Evolutionary conservation across 2,329 filamentous ascomycete species (phyloP).

Genomic region (Colletotrichum liriopes): DNA sequence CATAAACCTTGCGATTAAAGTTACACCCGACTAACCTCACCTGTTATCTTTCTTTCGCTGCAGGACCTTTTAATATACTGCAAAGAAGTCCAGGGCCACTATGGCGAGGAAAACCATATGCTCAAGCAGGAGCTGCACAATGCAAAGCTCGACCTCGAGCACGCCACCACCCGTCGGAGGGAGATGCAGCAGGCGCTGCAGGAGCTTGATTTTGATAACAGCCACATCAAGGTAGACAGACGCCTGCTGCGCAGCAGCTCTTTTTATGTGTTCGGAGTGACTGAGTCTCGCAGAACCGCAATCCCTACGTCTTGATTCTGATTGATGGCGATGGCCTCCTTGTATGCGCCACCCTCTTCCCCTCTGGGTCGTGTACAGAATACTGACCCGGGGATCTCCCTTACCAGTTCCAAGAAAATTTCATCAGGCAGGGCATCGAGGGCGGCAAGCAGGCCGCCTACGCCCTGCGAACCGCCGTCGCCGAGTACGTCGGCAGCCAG

Average conservation of each 20-base stretch:
- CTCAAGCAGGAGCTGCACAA: constrained; percentile 61
- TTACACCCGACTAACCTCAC: constrained; percentile 12
- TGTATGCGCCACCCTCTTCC: constrained; percentile 54
- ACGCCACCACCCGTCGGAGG: constrained; percentile 63
- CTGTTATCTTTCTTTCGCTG: background rate
- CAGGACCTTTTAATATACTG: constrained; percentile 66
- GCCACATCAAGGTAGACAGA: constrained; percentile 63
- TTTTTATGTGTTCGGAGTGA: constrained; percentile 5
- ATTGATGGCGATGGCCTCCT: constrained; percentile 76
- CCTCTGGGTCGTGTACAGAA: background rate
- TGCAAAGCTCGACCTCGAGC: constrained; percentile 65
- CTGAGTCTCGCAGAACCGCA: constrained; percentile 60
- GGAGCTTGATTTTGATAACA: constrained; percentile 57
- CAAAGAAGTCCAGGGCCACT: constrained; percentile 59
- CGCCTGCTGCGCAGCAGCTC: constrained; percentile 30
- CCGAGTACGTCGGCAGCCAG: constrained; percentile 61
- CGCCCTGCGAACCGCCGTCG: constrained; percentile 64
- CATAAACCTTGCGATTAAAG: constrained; percentile 13
- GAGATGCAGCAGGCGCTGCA: constrained; percentile 65
- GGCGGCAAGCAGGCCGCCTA: constrained; percentile 69
- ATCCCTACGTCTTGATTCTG: constrained; percentile 73
- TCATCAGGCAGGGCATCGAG: constrained; percentile 68
- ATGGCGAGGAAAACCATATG: constrained; percentile 61
- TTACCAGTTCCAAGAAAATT: constrained; percentile 70
- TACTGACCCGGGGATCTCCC: constrained; percentile 21